phyloP scores from a whole-genome alignment of 371 early-diverging fungal genomes.

The Circinella minor region DNA sequence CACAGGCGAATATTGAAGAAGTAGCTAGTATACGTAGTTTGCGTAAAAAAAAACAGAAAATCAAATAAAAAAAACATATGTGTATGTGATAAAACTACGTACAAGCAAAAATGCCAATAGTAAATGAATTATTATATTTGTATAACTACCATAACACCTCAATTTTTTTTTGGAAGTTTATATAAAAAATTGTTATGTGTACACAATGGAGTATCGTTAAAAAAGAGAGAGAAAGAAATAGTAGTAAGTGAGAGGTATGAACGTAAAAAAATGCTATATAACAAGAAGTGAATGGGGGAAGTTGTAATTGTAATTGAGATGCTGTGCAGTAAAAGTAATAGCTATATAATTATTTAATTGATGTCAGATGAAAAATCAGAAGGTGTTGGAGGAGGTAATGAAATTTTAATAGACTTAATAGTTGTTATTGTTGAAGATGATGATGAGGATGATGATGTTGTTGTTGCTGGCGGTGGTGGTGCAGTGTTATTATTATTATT shows the following conservation, averaged over 20 bases:
- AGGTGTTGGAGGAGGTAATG: not conserved
- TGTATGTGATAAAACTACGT: not conserved
- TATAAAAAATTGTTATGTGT: slow-evolving; percentile 2
- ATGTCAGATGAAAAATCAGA: not conserved
- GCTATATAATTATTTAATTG: not conserved
- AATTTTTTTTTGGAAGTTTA: not conserved
- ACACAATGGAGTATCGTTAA: not conserved
- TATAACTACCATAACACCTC: not conserved
- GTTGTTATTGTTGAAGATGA: not conserved
- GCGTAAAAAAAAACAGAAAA: not conserved
- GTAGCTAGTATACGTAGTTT: no score
- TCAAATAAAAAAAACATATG: not conserved
- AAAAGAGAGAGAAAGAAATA: not conserved
- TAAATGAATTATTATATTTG: slow-evolving; percentile 1
- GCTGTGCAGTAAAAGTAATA: not conserved
- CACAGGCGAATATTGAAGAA: not conserved
- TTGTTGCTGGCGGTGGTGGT: not conserved
- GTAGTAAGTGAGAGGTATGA: not conserved
- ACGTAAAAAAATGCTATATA: slow-evolving; percentile 1
- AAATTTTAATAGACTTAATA: not conserved
- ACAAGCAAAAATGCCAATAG: not conserved
- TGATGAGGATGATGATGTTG: not conserved
- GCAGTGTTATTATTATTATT: no score
- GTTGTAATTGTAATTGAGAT: not conserved
- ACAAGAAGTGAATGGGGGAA: not conserved